Evolutionary conservation across 139 green algal species (phyloP).

Genomic region (Chlorella sp.): DNA sequence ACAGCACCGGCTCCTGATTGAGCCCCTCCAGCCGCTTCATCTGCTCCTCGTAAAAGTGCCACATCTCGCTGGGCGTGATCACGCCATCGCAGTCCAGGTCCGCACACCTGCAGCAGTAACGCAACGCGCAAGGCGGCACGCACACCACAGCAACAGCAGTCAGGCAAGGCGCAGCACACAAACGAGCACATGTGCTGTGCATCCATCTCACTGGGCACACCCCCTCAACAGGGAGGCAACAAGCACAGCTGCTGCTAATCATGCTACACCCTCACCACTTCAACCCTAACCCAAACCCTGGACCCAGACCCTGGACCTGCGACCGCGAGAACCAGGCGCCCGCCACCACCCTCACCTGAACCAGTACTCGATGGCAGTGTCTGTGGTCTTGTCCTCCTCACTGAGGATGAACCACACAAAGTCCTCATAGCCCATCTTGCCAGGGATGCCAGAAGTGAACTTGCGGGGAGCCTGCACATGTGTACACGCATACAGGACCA

Average conservation of each 20-base stretch:
- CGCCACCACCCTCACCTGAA: conserved; percentile 65
- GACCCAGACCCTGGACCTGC: too few species aligned
- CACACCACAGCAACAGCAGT: too few species aligned
- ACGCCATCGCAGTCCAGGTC: conserved; percentile 90
- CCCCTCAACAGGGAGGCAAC: too few species aligned
- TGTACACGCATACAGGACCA: too few species aligned
- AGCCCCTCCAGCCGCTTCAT: conserved; percentile 95
- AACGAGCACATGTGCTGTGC: too few species aligned
- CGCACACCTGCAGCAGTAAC: conserved; percentile 64
- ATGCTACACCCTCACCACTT: too few species aligned
- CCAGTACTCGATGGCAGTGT: conserved; percentile 94
- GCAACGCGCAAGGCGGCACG: too few species aligned
- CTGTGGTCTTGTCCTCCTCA: conserved; percentile 97
- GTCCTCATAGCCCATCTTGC: conserved; percentile 94
- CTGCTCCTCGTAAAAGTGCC: conserved; percentile 98
- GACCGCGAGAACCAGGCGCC: too few species aligned
- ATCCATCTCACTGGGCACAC: too few species aligned
- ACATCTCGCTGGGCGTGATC: conserved; percentile 81
- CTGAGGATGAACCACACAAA: conserved; percentile 99
- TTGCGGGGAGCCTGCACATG: conserved; percentile 66
- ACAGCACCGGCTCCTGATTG: conserved; percentile 70
- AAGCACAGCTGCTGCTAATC: too few species aligned
- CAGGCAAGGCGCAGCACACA: too few species aligned
- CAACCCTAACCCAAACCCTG: too few species aligned
- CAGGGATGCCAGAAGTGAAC: conserved; percentile 35